Base-by-base conservation (phyloP, 1,284 basidiomycete species). In the Fomitopsis betulina region DNA sequence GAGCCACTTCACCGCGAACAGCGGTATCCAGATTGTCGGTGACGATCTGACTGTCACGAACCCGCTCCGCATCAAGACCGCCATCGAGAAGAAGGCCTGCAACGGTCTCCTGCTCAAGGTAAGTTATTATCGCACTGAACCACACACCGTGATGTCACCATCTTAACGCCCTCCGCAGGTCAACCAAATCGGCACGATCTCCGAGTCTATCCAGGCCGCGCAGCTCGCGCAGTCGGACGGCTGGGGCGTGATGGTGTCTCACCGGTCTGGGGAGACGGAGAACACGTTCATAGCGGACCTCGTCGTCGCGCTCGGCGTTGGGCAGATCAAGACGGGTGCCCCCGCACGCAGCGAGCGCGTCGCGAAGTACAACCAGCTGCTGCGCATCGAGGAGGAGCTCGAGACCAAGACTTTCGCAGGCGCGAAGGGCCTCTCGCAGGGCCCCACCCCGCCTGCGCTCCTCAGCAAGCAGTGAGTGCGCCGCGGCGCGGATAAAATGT, bases 201-300 rank as follows among this genome's bases (percentile, higher is more conserved):
- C 95, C 60, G 97, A 99, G 80, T 98, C 96, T 39, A 98, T 96
- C 75, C 91, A 95, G 75, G 94, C 94, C 54, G 95, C 96, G 60
- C 95, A 98, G 78, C 93, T 99, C 71, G 78, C 96, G 56, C 96
- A 98, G 78, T 95, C 93, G 43, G 94, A 95, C 73, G 93, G 93
- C 64, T 99, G 96, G 96, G 95, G 93, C 75, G 93, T 98, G 78
- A 99, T 99, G 96, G 92, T 97, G 74, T 98, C 96, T 63, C 97
- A 99, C 86, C 95, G 97, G 69, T 95, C 91, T 64, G 96, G 96
- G 74, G 96, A 98, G 82, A 94, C 93, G 43, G 92, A 94, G 78
- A 95, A 94, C 79, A 96, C 94, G 60, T 86, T 96, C 76, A 99
- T 99, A 71, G 94, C 97, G 65, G 96, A 99, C 79, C 89, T 99